Evolutionary conservation across 2,329 filamentous ascomycete species (phyloP).

Genomic region (Colletotrichum caudatum): DNA sequence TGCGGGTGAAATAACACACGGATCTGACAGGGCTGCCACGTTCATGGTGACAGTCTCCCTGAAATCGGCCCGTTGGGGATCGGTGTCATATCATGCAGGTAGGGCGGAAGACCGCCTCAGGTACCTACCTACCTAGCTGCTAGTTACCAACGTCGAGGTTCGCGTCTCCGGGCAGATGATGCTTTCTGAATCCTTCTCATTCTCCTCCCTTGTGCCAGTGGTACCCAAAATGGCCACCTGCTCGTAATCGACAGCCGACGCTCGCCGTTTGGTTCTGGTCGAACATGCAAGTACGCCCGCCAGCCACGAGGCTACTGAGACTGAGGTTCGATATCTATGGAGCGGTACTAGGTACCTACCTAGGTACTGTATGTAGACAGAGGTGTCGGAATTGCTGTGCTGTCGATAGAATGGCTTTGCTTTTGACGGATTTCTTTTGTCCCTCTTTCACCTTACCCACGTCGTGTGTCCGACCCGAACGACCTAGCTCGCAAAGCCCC

Average conservation of each 20-base stretch:
- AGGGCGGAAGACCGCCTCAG: conserved; percentile 2
- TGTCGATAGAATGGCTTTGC: neutral
- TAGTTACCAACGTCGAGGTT: neutral
- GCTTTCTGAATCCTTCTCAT: too few species aligned
- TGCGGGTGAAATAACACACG: conserved; percentile 13
- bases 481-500: neutral
- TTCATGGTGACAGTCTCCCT: conserved; percentile 9
- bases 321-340: neutral
- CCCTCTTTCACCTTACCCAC: neutral
- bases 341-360: neutral
- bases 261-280: too few species aligned
- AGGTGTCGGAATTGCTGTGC: neutral
- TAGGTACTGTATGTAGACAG: too few species aligned
- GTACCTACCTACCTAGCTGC: too few species aligned
- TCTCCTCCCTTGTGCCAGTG: too few species aligned
- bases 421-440: neutral
- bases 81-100: conserved; percentile 12
- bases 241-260: too few species aligned
- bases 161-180: too few species aligned
- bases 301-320: neutral
- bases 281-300: neutral
- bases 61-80: conserved; percentile 16
- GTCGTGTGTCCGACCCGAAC: neutral
- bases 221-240: too few species aligned
- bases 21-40: conserved; percentile 22